phyloP scores from a whole-genome alignment of 177 flowering plant species.

The Telopea speciosissima region DNA sequence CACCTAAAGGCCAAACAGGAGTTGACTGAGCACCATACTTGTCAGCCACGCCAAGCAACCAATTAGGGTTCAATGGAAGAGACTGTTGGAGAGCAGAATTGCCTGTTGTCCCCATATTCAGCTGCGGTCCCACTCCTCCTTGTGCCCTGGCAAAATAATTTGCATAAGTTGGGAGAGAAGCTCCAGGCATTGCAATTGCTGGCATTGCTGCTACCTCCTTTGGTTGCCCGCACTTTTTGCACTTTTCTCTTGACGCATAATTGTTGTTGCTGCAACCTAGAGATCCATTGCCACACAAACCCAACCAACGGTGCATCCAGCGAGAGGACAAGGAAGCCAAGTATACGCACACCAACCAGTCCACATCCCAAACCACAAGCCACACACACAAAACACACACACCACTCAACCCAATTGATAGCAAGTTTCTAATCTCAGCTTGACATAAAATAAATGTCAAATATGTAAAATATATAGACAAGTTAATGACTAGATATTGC shows the following conservation, averaged over 20 bases:
- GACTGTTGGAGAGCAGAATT: conserved; percentile 43
- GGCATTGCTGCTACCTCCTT: conserved; percentile 97
- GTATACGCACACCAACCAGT: conserved; percentile 89
- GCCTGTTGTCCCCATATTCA: conserved; percentile 44
- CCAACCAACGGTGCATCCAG: conserved; percentile 65
- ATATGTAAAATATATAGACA: background rate
- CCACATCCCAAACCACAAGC: conserved; percentile 46
- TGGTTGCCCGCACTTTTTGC: conserved; percentile 96
- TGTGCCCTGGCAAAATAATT: conserved; percentile 76
- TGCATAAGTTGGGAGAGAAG: conserved; percentile 71
- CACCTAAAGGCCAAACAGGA: conserved; percentile 46
- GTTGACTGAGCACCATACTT: conserved; percentile 43
- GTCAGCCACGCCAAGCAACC: conserved; percentile 47
- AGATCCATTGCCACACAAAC: conserved; percentile 69
- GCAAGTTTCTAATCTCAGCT: conserved; percentile 25
- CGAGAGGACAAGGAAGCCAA: conserved; percentile 55
- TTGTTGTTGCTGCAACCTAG: conserved; percentile 99
- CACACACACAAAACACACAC: conserved; percentile 60
- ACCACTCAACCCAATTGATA: conserved; percentile 65
- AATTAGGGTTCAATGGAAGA: conserved; percentile 40
- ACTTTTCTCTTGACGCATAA: conserved; percentile 95
- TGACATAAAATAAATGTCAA: conserved; percentile 8
- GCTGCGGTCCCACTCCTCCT: conserved; percentile 48
- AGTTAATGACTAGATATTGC: conserved; percentile 6
- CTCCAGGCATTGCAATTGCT: conserved; percentile 85